Evolutionary conservation across 202 grass and related monocot genomes (phyloP).

Genomic region (Cymbopogon flexuosus): DNA sequence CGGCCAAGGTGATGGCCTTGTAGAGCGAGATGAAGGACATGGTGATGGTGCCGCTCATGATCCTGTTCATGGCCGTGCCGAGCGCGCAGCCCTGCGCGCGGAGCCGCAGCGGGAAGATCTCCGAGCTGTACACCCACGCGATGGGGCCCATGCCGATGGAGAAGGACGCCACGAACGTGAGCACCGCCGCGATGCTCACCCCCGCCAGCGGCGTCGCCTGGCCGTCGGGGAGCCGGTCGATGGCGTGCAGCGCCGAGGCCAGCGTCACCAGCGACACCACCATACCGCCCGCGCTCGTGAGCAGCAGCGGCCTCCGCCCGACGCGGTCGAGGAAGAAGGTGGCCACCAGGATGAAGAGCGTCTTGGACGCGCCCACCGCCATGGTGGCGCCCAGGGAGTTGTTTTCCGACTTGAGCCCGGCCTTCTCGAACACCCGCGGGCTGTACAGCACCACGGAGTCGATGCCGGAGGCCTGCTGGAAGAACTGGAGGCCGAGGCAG

Average conservation of each 20-base stretch:
- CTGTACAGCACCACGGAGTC: constrained; percentile 77
- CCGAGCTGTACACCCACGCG: constrained; percentile 85
- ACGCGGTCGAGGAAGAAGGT: constrained; percentile 78
- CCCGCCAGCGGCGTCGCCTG: constrained; percentile 36
- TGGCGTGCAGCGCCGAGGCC: constrained; percentile 39
- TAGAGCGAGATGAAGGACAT: constrained; percentile 71
- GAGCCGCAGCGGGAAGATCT: constrained; percentile 79
- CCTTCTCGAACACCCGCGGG: constrained; percentile 56
- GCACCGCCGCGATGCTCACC: constrained; percentile 51
- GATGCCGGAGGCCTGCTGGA: constrained; percentile 75
- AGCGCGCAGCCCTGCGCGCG: constrained; percentile 70
- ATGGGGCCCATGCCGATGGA: constrained; percentile 75
- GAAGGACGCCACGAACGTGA: constrained; percentile 55
- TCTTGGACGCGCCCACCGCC: constrained; percentile 77
- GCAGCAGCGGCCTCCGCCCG: constrained; percentile 62
- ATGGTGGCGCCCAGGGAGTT: constrained; percentile 53
- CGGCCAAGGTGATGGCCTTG: constrained; percentile 62
- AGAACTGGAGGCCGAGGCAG: constrained; percentile 60
- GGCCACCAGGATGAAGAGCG: constrained; percentile 59
- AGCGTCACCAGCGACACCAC: constrained; percentile 54
- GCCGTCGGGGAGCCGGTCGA: neutral
- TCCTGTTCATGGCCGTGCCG: constrained; percentile 65
- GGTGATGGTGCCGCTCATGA: constrained; percentile 63
- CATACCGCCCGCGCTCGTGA: constrained; percentile 77
- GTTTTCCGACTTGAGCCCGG: constrained; percentile 37